phyloP scores from a whole-genome alignment of 352 stramenopile genomes.

The Phytophthora pini region DNA sequence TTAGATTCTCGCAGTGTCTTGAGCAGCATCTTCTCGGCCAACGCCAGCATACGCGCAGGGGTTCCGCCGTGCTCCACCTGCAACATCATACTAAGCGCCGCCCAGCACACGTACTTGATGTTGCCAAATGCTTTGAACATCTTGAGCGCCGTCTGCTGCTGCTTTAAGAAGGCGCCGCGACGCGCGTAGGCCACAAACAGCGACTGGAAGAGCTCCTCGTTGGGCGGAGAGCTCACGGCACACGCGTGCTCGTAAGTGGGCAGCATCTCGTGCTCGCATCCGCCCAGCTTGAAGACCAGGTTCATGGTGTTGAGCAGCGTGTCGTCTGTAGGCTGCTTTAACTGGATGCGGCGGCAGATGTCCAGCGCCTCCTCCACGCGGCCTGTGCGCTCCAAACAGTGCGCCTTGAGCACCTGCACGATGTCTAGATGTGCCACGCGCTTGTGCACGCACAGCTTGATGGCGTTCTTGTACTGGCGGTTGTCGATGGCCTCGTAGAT shows the following conservation, averaged over 20 bases:
- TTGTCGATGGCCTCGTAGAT: slow-evolving; percentile 89
- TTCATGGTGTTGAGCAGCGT: slow-evolving; percentile 88
- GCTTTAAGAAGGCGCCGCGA: slow-evolving; percentile 77
- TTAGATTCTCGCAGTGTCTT: slow-evolving; percentile 72
- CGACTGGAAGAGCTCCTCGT: slow-evolving; percentile 75
- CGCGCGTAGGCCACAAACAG: slow-evolving; percentile 78
- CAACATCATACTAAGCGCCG: slow-evolving; percentile 82
- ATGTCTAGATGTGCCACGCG: slow-evolving; percentile 80
- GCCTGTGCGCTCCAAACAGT: slow-evolving; percentile 84
- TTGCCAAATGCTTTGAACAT: slow-evolving; percentile 85
- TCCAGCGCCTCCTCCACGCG: slow-evolving; percentile 71
- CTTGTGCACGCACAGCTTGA: slow-evolving; percentile 86
- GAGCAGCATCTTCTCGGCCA: slow-evolving; percentile 84
- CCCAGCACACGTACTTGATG: slow-evolving; percentile 85
- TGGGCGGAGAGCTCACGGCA: slow-evolving; percentile 48
- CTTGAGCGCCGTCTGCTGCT: slow-evolving; percentile 89
- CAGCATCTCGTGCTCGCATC: slow-evolving; percentile 82
- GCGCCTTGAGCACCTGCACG: slow-evolving; percentile 85
- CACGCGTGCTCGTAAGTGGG: slow-evolving; percentile 78
- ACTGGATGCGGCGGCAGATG: slow-evolving; percentile 73
- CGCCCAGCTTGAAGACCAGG: slow-evolving; percentile 80
- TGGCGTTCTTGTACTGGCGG: slow-evolving; percentile 81
- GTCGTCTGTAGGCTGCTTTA: slow-evolving; percentile 74
- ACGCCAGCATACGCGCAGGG: slow-evolving; percentile 72
- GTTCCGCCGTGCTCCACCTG: slow-evolving; percentile 75